phyloP scores from a whole-genome alignment of 495 filamentous ascomycete genomes.

The Terfezia boudieri region DNA sequence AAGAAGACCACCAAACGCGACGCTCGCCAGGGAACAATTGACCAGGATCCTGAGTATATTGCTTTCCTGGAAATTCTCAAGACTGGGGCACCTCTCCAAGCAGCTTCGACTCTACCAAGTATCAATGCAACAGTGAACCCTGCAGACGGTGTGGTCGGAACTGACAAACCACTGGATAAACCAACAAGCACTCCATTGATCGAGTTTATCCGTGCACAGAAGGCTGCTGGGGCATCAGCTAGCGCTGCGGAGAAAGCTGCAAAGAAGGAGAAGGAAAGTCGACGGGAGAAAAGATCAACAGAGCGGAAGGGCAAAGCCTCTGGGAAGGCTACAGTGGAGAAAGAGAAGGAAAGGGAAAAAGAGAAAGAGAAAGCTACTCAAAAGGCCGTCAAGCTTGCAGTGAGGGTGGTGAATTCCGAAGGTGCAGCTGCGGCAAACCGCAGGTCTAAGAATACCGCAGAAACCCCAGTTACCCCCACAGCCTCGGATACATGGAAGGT shows the following conservation, averaged over 20 bases:
- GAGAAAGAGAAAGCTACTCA: slow-evolving; percentile 33
- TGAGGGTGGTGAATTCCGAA: slow-evolving; percentile 34
- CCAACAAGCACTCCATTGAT: slow-evolving; percentile 69
- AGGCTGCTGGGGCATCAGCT: slow-evolving; percentile 5
- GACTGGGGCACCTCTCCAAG: slow-evolving; percentile 36
- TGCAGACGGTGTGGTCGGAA: slow-evolving; percentile 21
- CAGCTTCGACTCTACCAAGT: slow-evolving; percentile 3
- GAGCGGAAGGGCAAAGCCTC: slow-evolving; percentile 2
- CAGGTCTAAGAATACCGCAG: slow-evolving; percentile 10
- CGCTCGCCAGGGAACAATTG: slow-evolving; percentile 76
- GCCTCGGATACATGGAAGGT: slow-evolving; percentile 9
- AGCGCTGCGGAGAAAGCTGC: slow-evolving; percentile 4
- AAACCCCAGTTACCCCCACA: not conserved
- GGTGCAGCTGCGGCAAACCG: slow-evolving; percentile 26
- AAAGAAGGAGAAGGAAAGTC: slow-evolving; percentile 25
- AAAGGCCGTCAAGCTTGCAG: slow-evolving; percentile 59
- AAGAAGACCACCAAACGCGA: slow-evolving; percentile 49
- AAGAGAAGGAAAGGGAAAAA: slow-evolving; percentile 29
- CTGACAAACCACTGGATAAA: slow-evolving; percentile 37
- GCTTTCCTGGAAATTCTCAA: slow-evolving; percentile 72
- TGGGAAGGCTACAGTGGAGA: slow-evolving; percentile 30
- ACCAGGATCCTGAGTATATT: slow-evolving; percentile 88
- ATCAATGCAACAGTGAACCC: slow-evolving; percentile 4
- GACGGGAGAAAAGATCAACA: slow-evolving; percentile 28
- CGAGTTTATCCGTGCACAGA: slow-evolving; percentile 39